phyloP scores from a whole-genome alignment of 2,329 filamentous ascomycete genomes.

The Sporothrix phasma region DNA sequence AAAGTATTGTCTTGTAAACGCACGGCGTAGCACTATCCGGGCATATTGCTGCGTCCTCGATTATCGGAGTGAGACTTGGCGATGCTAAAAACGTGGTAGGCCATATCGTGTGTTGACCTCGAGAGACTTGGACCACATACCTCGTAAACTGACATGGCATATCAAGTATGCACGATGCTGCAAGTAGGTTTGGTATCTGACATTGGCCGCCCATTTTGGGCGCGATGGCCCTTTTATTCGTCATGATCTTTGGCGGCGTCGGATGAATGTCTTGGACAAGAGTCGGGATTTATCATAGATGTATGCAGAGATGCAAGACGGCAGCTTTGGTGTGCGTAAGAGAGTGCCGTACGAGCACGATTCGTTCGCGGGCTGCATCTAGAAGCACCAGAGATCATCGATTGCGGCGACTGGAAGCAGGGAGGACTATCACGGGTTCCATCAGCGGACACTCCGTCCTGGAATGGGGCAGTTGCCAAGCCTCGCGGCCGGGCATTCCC shows the following conservation, averaged over 20 bases:
- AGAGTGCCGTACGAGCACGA: background rate
- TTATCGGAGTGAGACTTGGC: background rate
- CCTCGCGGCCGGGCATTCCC: background rate
- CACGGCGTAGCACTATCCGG: background rate
- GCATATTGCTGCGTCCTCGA: background rate
- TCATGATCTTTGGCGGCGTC: background rate
- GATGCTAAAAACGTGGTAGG: too few relatives aligned
- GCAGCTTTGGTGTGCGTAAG: background rate
- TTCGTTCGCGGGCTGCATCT: background rate
- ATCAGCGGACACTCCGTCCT: background rate
- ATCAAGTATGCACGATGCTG: background rate
- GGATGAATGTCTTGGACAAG: background rate
- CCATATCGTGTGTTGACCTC: too few relatives aligned
- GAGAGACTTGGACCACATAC: too few relatives aligned
- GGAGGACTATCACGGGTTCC: background rate
- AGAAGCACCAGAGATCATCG: background rate
- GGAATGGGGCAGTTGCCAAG: constrained; percentile 7
- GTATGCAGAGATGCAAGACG: background rate
- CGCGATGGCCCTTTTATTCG: background rate
- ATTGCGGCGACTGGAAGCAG: background rate
- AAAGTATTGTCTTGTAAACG: background rate
- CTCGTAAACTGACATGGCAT: too few relatives aligned
- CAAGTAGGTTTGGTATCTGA: background rate
- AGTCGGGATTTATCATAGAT: background rate
- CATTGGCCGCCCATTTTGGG: background rate